Evolutionary conservation across 768 basidiomycete genomes (phyloP), one percentile per base, ranked within the genome.

Genomic region (Pleurotus sapidus): DNA sequence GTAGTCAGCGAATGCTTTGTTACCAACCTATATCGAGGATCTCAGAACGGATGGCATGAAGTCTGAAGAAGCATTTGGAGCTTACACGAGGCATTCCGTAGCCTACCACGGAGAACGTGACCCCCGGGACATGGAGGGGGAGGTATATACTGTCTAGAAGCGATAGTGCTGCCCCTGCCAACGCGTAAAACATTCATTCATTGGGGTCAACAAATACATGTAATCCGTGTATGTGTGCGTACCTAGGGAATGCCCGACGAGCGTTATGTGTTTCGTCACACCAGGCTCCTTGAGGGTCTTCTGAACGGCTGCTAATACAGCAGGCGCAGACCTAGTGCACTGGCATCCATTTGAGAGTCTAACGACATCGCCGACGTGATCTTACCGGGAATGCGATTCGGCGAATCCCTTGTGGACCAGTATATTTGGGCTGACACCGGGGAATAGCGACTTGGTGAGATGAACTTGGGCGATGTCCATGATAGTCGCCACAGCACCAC

Each of bases 1-100:
- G 61, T 82, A 84, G 63, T 84, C 60, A 0, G 84, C 85, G 60
- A 87, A 89, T 1, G 73, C 81, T 64, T 79, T 77, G 65, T 87
- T 86, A 9, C 86, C 84, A 24, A 77, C 77, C 77, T 78, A 18
- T 6, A 40, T 9, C 25, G 18, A n/a, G n/a, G 15, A 23, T 34
- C 34, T 11, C 39, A 42, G 24, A n/a, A 57, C 20, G 4, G 49
- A 55, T 40, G 23, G 8, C n/a, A 50, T 5, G 24, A 68, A 65
- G 39, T 20, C 20, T 20, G 20, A 70, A n/a, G n/a, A n/a, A n/a
- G n/a, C n/a, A n/a, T n/a, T 20, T 20, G 23, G 42, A 66, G 62
- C 72, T 24, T 65, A 77, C 78, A 23, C 77, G 67, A 20, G 78
- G 77, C 65, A 77, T 64, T 4, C 77, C 79, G 55, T 78, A 81